phyloP scores from a whole-genome alignment of 139 green algal species.

The Chlamydomonas asymmetrica region DNA sequence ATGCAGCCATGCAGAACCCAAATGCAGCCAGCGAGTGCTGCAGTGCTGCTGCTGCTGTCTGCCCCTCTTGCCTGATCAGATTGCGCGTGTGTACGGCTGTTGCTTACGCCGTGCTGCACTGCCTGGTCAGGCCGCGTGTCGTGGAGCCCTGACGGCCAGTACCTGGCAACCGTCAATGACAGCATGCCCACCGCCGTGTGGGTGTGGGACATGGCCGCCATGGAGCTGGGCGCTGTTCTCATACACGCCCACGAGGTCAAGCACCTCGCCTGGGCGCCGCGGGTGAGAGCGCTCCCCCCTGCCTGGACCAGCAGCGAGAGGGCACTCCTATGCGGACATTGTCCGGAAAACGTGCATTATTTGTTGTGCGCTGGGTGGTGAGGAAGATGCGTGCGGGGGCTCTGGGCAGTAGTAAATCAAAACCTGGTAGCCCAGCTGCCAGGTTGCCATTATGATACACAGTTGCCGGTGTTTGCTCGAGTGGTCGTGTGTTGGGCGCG shows the following conservation, averaged over 20 bases:
- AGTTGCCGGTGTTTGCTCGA: background rate
- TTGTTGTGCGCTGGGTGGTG: background rate
- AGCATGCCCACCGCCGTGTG: constrained; percentile 69
- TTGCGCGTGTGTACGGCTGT: background rate
- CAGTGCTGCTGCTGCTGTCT: too few relatives aligned
- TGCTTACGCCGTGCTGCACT: background rate
- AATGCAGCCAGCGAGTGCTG: too few relatives aligned
- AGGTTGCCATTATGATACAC: background rate
- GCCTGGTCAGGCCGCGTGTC: constrained; percentile 23
- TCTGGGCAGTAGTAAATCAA: too few relatives aligned
- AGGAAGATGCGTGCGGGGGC: background rate
- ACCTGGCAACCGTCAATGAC: constrained; percentile 77
- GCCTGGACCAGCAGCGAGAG: too few relatives aligned
- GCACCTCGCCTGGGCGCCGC: constrained; percentile 60
- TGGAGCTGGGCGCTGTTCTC: constrained; percentile 71
- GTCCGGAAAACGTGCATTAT: background rate
- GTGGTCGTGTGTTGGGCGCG: too few relatives aligned
- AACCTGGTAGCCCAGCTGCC: background rate
- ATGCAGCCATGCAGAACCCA: too few relatives aligned
- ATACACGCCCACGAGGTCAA: constrained; percentile 58
- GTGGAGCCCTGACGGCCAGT: constrained; percentile 72
- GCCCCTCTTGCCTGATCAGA: too few relatives aligned
- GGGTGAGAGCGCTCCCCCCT: too few relatives aligned
- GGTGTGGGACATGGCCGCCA: constrained; percentile 75
- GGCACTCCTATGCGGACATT: background rate